Conservation (phyloP, 2,329 filamentous ascomycete genomes). For the Monilinia vaccinii-corymbosi region DNA sequence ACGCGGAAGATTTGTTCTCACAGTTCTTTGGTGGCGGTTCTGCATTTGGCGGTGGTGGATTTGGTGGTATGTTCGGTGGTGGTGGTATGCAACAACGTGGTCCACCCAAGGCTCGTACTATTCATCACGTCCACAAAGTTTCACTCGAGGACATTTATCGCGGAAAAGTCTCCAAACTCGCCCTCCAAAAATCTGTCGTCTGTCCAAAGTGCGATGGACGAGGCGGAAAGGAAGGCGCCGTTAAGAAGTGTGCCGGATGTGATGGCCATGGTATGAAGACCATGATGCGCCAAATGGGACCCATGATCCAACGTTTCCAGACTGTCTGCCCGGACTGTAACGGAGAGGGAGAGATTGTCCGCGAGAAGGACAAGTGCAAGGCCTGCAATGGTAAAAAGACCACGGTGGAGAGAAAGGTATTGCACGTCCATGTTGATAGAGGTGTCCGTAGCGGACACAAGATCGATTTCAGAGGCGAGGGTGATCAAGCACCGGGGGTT, state of each 20-base stretch:
- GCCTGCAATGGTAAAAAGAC: conserved; percentile 96
- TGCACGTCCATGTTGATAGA: conserved; percentile 94
- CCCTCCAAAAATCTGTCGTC: conserved; percentile 93
- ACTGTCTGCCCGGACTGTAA: conserved; percentile 98
- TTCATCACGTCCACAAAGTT: conserved; percentile 97
- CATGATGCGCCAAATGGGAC: conserved; percentile 99
- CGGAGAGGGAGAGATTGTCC: conserved; percentile 93
- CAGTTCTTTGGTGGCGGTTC: conserved; percentile 83
- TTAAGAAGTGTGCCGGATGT: conserved; percentile 84
- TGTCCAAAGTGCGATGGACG: conserved; percentile 90
- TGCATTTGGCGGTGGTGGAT: conserved; percentile 56
- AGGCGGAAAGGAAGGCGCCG: conserved; percentile 95
- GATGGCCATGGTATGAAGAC: conserved; percentile 97
- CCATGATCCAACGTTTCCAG: conserved; percentile 99
- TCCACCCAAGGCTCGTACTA: conserved; percentile 82
- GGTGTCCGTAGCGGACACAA: conserved; percentile 91
- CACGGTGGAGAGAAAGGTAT: conserved; percentile 90
- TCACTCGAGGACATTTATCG: conserved; percentile 96
- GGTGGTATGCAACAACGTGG: conserved; percentile 69
- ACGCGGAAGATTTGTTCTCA: conserved; percentile 89
- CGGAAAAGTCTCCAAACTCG: conserved; percentile 95
- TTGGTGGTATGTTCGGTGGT: conserved; percentile 65
- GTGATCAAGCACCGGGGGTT: conserved; percentile 89
- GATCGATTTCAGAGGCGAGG: conserved; percentile 94
- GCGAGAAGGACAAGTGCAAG: conserved; percentile 97